phyloP scores from a whole-genome alignment of 805 yeast species.

The Candida krabiensis region DNA sequence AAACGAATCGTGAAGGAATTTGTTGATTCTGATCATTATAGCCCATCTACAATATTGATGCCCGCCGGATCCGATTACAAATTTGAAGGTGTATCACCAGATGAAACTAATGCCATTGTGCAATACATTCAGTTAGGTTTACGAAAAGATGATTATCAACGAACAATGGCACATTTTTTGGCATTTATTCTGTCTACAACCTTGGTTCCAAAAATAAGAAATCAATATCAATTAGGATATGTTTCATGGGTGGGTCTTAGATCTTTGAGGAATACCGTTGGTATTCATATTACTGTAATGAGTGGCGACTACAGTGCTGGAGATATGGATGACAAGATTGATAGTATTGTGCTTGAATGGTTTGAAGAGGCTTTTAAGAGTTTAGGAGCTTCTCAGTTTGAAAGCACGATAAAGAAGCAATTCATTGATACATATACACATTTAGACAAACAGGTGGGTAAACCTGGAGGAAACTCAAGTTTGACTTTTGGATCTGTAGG shows the following conservation, averaged over 20 bases:
- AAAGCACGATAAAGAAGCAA: constrained; percentile 32
- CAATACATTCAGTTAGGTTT: constrained; percentile 59
- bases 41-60: constrained; percentile 41
- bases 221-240: constrained; percentile 61
- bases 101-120: constrained; percentile 52
- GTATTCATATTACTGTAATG: constrained; percentile 58
- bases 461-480: constrained; percentile 24
- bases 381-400: constrained; percentile 38
- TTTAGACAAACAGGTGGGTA: constrained; percentile 15
- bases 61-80: constrained; percentile 37
- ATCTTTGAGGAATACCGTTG: constrained; percentile 49
- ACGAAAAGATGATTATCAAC: constrained; percentile 34
- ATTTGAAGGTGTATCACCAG: constrained; percentile 40
- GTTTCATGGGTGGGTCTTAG: constrained; percentile 58
- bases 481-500: constrained; percentile 27
- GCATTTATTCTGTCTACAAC: constrained; percentile 46
- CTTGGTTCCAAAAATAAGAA: constrained; percentile 49
- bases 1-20: constrained; percentile 12
- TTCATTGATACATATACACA: constrained; percentile 33
- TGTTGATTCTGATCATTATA: constrained; percentile 9
- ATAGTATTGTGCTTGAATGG: constrained; percentile 46
- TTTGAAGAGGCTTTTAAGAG: constrained; percentile 31
- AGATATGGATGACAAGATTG: constrained; percentile 44
- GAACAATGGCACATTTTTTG: constrained; percentile 46
- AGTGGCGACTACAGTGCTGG: constrained; percentile 47